A percentile compares a stretch with the other conserved stretches of the same genome.
Evolutionary conservation across 768 basidiomycete species (phyloP).

Genomic region (Crassisporium funariophilum): DNA sequence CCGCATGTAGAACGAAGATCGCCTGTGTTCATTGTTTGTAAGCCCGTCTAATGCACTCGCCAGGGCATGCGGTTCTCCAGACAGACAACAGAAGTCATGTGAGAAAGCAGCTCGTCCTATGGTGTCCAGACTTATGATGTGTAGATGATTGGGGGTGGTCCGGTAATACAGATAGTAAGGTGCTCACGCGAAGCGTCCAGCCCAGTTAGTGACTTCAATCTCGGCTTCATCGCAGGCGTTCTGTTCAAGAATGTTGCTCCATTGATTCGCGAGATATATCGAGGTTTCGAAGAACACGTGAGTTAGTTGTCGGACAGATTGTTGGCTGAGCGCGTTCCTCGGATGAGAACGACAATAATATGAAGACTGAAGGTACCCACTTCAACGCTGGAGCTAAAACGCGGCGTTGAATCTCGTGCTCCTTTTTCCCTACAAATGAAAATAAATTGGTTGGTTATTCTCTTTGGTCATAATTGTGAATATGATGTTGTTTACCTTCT

Average conservation of each 20-base stretch:
- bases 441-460: constrained; percentile 3
- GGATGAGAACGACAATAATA: background rate
- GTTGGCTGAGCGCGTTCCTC: constrained; percentile 31
- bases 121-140: constrained; percentile 50
- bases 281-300: constrained; percentile 60
- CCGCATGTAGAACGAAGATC: constrained; percentile 64
- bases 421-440: constrained; percentile 46
- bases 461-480: background rate
- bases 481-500: constrained; percentile 44
- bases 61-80: constrained; percentile 48
- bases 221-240: constrained; percentile 40
- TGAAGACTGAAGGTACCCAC: constrained; percentile 29
- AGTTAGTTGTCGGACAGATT: constrained; percentile 53
- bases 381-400: constrained; percentile 59
- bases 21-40: constrained; percentile 60
- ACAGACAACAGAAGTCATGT: constrained; percentile 60
- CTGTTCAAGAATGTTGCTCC: constrained; percentile 48
- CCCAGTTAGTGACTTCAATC: constrained; percentile 61
- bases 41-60: constrained; percentile 57
- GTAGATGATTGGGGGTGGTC: constrained; percentile 2
- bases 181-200: constrained; percentile 60
- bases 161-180: background rate
- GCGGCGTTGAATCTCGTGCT: constrained; percentile 57
- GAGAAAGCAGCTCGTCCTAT: constrained; percentile 64
- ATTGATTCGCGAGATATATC: constrained; percentile 50